Evolutionary conservation across 345 rosid genomes (phyloP).

Genomic region (Citrus hindsii): DNA sequence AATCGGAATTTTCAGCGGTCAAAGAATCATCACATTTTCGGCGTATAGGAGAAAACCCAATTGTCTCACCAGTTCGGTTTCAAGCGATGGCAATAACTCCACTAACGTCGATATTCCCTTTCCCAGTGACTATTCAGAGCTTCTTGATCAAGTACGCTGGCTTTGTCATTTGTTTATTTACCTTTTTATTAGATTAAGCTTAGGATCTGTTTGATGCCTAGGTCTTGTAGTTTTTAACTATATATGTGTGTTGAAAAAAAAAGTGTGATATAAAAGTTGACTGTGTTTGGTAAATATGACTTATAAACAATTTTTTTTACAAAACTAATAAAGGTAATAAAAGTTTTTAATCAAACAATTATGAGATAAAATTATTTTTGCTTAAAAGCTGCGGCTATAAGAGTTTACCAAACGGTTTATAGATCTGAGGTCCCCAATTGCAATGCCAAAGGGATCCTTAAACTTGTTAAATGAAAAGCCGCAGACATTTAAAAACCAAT

Average conservation of each 20-base stretch:
- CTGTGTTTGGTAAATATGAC: no score
- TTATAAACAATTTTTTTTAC: no score
- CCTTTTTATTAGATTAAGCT: no score
- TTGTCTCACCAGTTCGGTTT: constrained; percentile 19
- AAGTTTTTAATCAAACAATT: no score
- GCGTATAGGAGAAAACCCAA: constrained; percentile 19
- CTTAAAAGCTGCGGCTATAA: not conserved
- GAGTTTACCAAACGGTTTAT: not conserved
- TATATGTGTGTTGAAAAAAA: no score
- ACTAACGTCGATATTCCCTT: constrained; percentile 51
- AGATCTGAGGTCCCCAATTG: not conserved
- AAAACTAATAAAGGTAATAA: no score
- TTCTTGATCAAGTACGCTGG: constrained; percentile 65
- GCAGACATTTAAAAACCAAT: not conserved
- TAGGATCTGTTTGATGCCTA: no score
- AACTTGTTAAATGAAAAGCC: not conserved
- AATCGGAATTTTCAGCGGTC: not conserved
- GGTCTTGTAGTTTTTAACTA: no score
- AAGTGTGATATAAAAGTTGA: no score
- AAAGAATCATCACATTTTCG: constrained; percentile 6
- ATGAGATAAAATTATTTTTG: no score
- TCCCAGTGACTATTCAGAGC: constrained; percentile 63
- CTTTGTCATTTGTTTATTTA: not conserved
- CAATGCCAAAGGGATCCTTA: not conserved
- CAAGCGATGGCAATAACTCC: constrained; percentile 36